These are phyloP conservation scores for Cnidoscolus chayamansa DNA, from an alignment of 441 rosid genomes.

Conservation along the genomic window DNA sequence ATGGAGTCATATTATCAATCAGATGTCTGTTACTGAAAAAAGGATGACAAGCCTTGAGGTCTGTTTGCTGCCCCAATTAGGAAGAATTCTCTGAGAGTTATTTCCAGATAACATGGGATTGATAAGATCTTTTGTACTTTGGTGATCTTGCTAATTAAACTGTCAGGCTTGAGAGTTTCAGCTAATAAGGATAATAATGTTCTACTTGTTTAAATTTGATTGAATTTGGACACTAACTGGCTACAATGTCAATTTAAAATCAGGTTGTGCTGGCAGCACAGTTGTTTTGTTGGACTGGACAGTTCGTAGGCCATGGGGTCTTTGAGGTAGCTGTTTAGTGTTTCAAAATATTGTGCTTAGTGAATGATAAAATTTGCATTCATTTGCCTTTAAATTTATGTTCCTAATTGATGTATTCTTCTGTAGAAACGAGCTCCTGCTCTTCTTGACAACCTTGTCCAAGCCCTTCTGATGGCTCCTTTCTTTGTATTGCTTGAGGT, in stretches of 20 bases:
- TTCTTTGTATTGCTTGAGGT: slow-evolving; percentile 87
- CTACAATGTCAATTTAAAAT: slow-evolving; percentile 4
- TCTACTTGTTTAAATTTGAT: background rate
- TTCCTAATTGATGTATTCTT: background rate
- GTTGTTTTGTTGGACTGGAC: slow-evolving; percentile 71
- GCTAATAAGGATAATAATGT: background rate
- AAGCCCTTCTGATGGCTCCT: slow-evolving; percentile 82
- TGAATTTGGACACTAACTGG: background rate
- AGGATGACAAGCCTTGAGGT: background rate
- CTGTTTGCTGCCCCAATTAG: background rate
- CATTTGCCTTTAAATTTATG: background rate
- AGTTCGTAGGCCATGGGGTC: slow-evolving; percentile 76
- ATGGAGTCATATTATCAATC: background rate
- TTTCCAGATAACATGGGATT: background rate
- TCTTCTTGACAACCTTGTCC: slow-evolving; percentile 65
- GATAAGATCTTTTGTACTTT: background rate
- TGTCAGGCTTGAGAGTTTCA: background rate
- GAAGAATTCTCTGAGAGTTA: background rate
- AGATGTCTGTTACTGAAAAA: background rate
- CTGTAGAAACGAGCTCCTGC: slow-evolving; percentile 85
- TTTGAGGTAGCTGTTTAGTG: slow-evolving; percentile 54
- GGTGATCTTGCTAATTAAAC: background rate
- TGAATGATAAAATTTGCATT: background rate
- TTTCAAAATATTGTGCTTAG: background rate
- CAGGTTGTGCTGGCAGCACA: slow-evolving; percentile 76